These are phyloP conservation scores for Agastache rugosa DNA, from an alignment of 257 asterid genomes.

Conservation along the genomic window DNA sequence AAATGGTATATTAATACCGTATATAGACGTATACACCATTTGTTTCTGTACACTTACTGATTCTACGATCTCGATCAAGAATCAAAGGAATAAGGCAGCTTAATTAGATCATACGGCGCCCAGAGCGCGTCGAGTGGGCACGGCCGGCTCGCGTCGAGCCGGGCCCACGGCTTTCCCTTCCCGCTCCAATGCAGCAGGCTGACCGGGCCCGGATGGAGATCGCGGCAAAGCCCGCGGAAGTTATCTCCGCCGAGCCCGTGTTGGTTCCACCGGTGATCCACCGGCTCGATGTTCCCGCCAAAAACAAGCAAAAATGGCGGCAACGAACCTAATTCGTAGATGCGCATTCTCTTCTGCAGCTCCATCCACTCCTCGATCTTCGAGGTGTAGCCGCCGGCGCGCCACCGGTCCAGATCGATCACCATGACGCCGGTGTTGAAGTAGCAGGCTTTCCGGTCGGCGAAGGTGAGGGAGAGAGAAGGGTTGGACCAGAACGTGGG, in stretches of 20 bases:
- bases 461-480: conserved; percentile 72
- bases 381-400: conserved; percentile 70
- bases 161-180: conserved; percentile 96
- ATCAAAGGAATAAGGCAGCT: conserved; percentile 78
- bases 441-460: conserved; percentile 73
- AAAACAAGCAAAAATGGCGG: conserved; percentile 92
- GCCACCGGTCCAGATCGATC: conserved; percentile 80
- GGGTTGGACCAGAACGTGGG: conserved; percentile 93
- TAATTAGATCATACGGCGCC: conserved; percentile 94
- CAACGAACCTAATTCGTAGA: conserved; percentile 80
- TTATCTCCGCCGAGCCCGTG: conserved; percentile 96
- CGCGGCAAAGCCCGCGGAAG: conserved; percentile 85
- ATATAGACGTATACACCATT: no score
- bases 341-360: conserved; percentile 82
- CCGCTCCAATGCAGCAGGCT: conserved; percentile 97
- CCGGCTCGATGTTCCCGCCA: conserved; percentile 83
- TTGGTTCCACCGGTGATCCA: conserved; percentile 91
- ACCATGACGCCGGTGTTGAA: conserved; percentile 98
- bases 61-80: conserved; percentile 46
- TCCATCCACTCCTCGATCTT: conserved; percentile 98
- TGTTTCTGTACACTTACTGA: conserved; percentile 28
- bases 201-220: conserved; percentile 91
- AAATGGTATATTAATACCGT: conserved; percentile 5
- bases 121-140: conserved; percentile 93
- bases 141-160: conserved; percentile 83